phyloP scores from a whole-genome alignment of 306 rosid species.

The Hippophae rhamnoides region DNA sequence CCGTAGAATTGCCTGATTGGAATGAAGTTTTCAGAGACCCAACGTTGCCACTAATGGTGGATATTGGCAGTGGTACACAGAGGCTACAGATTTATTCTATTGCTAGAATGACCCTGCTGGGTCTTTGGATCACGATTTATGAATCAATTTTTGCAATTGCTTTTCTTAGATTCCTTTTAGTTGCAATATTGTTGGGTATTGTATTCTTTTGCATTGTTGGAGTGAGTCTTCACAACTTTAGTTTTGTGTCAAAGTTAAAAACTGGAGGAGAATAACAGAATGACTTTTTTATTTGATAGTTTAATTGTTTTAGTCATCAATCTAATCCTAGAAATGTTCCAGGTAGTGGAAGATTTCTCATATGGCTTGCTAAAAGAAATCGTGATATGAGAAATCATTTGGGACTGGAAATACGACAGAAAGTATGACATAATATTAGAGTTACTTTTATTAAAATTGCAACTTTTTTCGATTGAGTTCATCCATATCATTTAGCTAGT shows the following conservation, averaged over 20 bases:
- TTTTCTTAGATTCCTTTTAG: background rate
- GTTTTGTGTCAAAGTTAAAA: background rate
- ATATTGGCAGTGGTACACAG: slow-evolving; percentile 75
- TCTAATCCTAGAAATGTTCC: slow-evolving; percentile 9
- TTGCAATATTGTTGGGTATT: background rate
- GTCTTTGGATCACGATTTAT: background rate
- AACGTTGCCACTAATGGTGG: slow-evolving; percentile 78
- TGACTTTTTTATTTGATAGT: background rate
- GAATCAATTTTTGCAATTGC: background rate
- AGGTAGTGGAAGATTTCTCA: slow-evolving; percentile 88
- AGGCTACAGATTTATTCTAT: background rate
- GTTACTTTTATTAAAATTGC: slow-evolving; percentile 15
- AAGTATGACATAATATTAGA: slow-evolving; percentile 31
- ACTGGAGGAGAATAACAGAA: background rate
- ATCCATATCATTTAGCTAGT: slow-evolving; percentile 1
- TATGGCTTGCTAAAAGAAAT: slow-evolving; percentile 78
- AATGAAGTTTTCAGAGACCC: slow-evolving; percentile 70
- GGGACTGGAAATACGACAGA: slow-evolving; percentile 82
- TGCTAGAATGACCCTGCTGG: background rate
- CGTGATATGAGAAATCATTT: slow-evolving; percentile 50
- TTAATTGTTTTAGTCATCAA: background rate
- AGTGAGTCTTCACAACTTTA: background rate
- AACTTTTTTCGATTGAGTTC: slow-evolving; percentile 11
- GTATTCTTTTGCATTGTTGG: background rate
- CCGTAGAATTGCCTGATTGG: slow-evolving; percentile 73